phyloP scores from a whole-genome alignment of 2,329 filamentous ascomycete species.

The Ceratocystis eucalypticola region DNA sequence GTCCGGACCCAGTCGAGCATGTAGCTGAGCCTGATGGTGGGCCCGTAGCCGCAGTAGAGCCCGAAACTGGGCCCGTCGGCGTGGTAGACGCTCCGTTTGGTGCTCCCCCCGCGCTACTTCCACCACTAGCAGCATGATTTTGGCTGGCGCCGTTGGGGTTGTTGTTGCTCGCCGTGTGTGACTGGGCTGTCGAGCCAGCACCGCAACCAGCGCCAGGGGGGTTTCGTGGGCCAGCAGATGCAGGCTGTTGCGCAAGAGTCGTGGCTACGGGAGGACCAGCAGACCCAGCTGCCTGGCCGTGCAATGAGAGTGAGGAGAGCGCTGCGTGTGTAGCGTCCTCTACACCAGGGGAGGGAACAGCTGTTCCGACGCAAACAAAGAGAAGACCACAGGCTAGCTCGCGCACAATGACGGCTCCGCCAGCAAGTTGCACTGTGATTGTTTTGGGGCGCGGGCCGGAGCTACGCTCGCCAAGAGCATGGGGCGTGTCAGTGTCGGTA shows the following conservation, averaged over 20 bases:
- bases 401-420: conserved; percentile 45
- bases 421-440: conserved; percentile 46
- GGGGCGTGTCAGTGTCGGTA: not conserved
- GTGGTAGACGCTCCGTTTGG: not conserved
- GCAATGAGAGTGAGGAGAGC: conserved; percentile 13
- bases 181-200: not conserved
- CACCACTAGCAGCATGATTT: not conserved
- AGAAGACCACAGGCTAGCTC: conserved; percentile 45
- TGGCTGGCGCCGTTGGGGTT: not conserved
- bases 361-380: conserved; percentile 46
- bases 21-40: conserved; percentile 10
- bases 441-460: conserved; percentile 23
- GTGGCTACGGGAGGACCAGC: not conserved
- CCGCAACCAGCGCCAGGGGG: not conserved
- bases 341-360: conserved; percentile 21
- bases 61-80: conserved; percentile 16
- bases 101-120: not conserved
- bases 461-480: not conserved
- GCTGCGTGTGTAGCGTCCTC: conserved; percentile 7
- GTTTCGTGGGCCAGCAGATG: not conserved
- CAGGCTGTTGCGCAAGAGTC: not conserved
- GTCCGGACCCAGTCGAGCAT: conserved; percentile 21
- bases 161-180: not conserved
- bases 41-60: not conserved
- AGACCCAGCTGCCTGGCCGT: not conserved